Conservation (phyloP, 306 rosid species). For the Quercus parvula region DNA sequence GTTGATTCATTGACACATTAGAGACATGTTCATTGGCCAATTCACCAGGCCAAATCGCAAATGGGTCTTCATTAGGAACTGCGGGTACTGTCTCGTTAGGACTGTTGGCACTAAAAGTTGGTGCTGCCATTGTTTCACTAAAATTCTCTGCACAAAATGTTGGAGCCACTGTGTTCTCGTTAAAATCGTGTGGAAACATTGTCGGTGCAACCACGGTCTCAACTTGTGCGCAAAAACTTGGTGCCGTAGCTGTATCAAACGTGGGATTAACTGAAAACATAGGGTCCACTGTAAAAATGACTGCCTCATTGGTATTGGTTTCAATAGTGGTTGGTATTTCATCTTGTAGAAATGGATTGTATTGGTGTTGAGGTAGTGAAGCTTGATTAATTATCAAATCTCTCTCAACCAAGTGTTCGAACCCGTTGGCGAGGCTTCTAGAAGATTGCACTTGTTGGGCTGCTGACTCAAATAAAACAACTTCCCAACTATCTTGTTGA, state of each 20-base stretch:
- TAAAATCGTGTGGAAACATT: slow-evolving; percentile 3
- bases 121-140: background rate
- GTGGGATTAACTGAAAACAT: slow-evolving; percentile 15
- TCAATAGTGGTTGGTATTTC: background rate
- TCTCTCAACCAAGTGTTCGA: slow-evolving; percentile 9
- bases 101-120: background rate
- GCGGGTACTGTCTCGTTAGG: background rate
- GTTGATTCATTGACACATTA: slow-evolving; percentile 31
- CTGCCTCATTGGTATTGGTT: background rate
- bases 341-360: slow-evolving; percentile 76
- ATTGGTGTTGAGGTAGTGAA: slow-evolving; percentile 23
- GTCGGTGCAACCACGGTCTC: slow-evolving; percentile 26
- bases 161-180: background rate
- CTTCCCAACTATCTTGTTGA: slow-evolving; percentile 51
- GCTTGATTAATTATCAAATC: slow-evolving; percentile 23
- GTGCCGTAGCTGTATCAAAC: slow-evolving; percentile 7
- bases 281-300: background rate
- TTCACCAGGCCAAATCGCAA: slow-evolving; percentile 34
- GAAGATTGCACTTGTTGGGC: slow-evolving; percentile 9
- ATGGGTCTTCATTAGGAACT: slow-evolving; percentile 36
- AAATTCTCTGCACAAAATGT: background rate
- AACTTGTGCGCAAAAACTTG: background rate
- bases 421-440: slow-evolving; percentile 15
- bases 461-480: slow-evolving; percentile 43
- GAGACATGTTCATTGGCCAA: background rate